These are phyloP conservation scores for Pyrenochaeta sp. DNA, from an alignment of 2,329 filamentous ascomycete genomes.

Conservation along the genomic window DNA sequence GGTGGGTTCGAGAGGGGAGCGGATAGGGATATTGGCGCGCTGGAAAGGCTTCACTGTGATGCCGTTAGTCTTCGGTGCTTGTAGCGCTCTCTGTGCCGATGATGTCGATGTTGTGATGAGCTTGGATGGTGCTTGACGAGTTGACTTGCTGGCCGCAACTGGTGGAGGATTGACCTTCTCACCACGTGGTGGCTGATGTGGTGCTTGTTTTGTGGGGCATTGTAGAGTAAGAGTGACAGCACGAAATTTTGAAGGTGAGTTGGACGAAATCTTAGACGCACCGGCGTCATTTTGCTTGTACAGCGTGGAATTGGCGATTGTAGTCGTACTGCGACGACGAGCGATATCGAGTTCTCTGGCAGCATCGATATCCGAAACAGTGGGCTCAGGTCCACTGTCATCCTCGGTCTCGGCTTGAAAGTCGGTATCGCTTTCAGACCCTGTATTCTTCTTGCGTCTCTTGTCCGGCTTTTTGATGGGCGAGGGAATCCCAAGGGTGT, in stretches of 20 bases:
- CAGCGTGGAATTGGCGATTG: constrained; percentile 15
- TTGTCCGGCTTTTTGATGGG: constrained; percentile 44
- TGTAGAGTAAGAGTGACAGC: constrained; percentile 7
- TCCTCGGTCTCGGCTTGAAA: constrained; percentile 54
- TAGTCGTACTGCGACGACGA: constrained; percentile 14
- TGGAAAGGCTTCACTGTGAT: constrained; percentile 43
- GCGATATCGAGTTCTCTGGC: constrained; percentile 10
- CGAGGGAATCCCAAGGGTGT: constrained; percentile 24
- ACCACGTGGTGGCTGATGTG: neutral
- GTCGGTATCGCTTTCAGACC: constrained; percentile 59
- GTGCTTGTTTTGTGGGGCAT: neutral
- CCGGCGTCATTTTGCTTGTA: constrained; percentile 33
- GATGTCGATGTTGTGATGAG: constrained; percentile 1
- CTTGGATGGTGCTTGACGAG: neutral
- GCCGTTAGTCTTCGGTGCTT: constrained; percentile 20
- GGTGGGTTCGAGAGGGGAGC: constrained; percentile 36
- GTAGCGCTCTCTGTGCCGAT: constrained; percentile 2
- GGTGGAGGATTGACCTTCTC: neutral
- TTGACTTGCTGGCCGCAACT: neutral
- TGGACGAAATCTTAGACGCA: constrained; percentile 17
- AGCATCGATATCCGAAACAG: constrained; percentile 13
- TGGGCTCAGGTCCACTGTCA: constrained; percentile 29
- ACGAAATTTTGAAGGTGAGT: constrained; percentile 6
- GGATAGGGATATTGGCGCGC: constrained; percentile 40
- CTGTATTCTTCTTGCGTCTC: constrained; percentile 40